Base-by-base conservation (phyloP, 305 asterid genomes). In the Euphrasia arctica region DNA sequence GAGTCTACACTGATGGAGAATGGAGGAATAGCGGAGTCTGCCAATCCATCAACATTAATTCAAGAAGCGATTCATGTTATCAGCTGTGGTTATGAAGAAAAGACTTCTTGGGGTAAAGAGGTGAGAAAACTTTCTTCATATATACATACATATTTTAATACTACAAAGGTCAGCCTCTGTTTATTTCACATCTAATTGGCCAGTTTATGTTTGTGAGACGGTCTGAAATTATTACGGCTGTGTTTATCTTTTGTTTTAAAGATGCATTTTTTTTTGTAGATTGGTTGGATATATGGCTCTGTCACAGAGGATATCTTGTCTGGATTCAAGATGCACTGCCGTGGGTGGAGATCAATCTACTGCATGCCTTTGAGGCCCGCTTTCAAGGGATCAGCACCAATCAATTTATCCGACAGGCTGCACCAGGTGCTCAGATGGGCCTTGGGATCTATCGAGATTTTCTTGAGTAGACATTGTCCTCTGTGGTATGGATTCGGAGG, bases 81-180 rank as follows among this genome's bases (percentile, higher is more conserved):
- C 63, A 80, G 97, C 78, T 87, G 96, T 60, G 95, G 97, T 73
- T 93, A 93, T 60, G 99, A 93, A 77, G 99, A 90, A 79, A 93
- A 93, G 67, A 93, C 99, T 22, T 86, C 99, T 36, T 93, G 99
- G 99, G 97, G 99, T 9, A 90, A 93, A 80, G 99, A 93, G 96
- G 98, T 90, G 54, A 83, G 81, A 66, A 45, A 45, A 48, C 9
- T 48, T n/a, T 48, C 9, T n/a, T 14, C 15, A 48, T 39, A 39
- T 39, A 8, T 39, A 9, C 9, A 39, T 1, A 39, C 2, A 39
- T 8, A 39, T 39, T 3, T 32, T 3, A 2, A 39, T 8, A 0
- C 45, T 2, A 39, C 12, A 8, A 39, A 39, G 45, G 9, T 8
- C 1, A 39, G 43, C 43, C 43, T 36, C 43, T 7, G 9, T 7